Evolutionary conservation across 352 stramenopile genomes (phyloP).

Genomic region (Pythium coloratum): DNA sequence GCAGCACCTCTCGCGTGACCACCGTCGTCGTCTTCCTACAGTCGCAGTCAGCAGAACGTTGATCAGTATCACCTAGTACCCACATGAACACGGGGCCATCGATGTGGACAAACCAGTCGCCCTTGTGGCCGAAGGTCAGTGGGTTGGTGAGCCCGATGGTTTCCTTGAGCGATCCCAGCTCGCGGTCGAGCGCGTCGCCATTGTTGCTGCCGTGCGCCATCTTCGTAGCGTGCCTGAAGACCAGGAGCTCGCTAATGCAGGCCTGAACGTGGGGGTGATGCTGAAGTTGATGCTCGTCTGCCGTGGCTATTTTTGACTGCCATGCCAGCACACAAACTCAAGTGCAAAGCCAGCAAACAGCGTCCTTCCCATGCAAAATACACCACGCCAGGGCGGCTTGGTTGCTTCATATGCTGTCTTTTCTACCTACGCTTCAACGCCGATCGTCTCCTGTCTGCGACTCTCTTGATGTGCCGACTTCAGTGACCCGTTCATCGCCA

Average conservation of each 20-base stretch:
- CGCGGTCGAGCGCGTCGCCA: slow-evolving; percentile 57
- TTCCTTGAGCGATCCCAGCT: slow-evolving; percentile 67
- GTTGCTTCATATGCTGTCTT: slow-evolving; percentile 4
- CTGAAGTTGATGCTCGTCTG: background rate
- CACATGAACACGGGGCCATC: background rate
- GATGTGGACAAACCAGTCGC: slow-evolving; percentile 51
- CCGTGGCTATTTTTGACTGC: slow-evolving; percentile 23
- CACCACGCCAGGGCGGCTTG: background rate
- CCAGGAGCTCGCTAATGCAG: background rate
- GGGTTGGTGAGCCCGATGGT: slow-evolving; percentile 80
- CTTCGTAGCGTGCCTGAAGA: background rate
- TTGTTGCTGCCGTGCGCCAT: slow-evolving; percentile 21
- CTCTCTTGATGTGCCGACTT: background rate
- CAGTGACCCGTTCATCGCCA: background rate
- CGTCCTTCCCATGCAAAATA: slow-evolving; percentile 7
- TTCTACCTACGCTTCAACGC: background rate
- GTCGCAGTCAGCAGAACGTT: background rate
- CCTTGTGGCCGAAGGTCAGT: slow-evolving; percentile 69
- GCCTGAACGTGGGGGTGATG: background rate
- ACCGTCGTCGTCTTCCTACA: slow-evolving; percentile 54
- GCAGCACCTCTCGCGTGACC: slow-evolving; percentile 33
- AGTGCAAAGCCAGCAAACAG: background rate
- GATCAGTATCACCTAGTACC: background rate
- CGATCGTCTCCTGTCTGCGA: background rate
- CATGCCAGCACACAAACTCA: slow-evolving; percentile 1